These are phyloP conservation scores for Taxawa tesnikishii DNA, from an alignment of 2,329 filamentous ascomycete species.

Conservation along the genomic window DNA sequence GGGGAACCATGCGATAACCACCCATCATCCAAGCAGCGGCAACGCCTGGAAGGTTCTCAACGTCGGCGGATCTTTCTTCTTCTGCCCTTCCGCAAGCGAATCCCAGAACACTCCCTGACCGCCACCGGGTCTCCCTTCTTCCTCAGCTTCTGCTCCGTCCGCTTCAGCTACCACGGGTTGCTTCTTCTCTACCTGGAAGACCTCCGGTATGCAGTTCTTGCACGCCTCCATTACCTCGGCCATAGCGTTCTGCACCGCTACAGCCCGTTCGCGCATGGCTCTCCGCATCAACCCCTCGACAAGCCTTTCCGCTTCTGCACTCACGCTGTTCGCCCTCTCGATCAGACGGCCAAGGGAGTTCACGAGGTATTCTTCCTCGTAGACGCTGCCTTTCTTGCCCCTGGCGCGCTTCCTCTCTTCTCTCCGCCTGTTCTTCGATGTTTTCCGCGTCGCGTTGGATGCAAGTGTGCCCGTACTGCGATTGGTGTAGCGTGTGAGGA, in stretches of 20 bases:
- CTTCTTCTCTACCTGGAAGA: slow-evolving; percentile 40
- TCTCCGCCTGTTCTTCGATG: slow-evolving; percentile 72
- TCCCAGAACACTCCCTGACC: slow-evolving; percentile 35
- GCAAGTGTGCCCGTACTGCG: slow-evolving; percentile 57
- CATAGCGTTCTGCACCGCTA: slow-evolving; percentile 62
- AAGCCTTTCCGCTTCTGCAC: slow-evolving; percentile 60
- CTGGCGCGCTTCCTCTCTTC: slow-evolving; percentile 93
- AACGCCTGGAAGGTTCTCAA: slow-evolving; percentile 40
- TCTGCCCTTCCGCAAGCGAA: slow-evolving; percentile 23
- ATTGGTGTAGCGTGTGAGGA: slow-evolving; percentile 88
- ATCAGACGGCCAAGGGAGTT: slow-evolving; percentile 75
- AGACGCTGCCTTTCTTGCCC: slow-evolving; percentile 92
- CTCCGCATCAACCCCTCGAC: slow-evolving; percentile 67
- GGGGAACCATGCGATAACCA: no score
- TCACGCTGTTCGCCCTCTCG: slow-evolving; percentile 63
- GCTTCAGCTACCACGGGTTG: slow-evolving; percentile 9
- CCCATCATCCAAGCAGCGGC: slow-evolving; percentile 23
- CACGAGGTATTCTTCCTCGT: slow-evolving; percentile 94
- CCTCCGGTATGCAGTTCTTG: slow-evolving; percentile 52
- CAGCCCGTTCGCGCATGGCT: slow-evolving; percentile 77
- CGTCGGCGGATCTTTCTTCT: slow-evolving; percentile 33
- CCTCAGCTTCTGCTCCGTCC: slow-evolving; percentile 8
- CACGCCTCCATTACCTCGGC: slow-evolving; percentile 63
- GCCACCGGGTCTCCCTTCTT: slow-evolving; percentile 15
- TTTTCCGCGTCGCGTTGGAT: slow-evolving; percentile 64